These are phyloP conservation scores for Mimosa bimucronata DNA, from an alignment of 306 rosid species.

Conservation along the genomic window DNA sequence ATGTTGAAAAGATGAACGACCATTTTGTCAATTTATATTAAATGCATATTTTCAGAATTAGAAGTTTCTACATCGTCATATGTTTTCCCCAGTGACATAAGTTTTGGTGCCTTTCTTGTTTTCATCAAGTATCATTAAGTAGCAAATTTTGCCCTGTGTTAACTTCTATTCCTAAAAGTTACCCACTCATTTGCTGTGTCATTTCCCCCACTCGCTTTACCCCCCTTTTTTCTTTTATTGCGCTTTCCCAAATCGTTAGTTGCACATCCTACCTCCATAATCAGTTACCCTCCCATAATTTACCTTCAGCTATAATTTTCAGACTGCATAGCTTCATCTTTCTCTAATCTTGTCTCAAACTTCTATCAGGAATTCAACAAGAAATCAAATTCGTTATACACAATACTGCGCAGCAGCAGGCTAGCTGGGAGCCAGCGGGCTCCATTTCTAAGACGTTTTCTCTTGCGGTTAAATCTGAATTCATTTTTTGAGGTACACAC, in stretches of 20 bases:
- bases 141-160: not conserved
- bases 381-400: conserved; percentile 95
- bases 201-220: not conserved
- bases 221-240: not conserved
- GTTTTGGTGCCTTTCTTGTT: not conserved
- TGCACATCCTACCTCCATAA: not conserved
- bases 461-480: conserved; percentile 54
- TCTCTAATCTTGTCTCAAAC: conserved; percentile 25
- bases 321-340: not conserved
- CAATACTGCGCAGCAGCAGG: conserved; percentile 95
- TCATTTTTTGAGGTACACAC: conserved; percentile 17
- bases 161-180: not conserved
- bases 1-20: not conserved
- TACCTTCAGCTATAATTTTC: conserved; percentile 14
- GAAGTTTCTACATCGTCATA: not conserved
- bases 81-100: not conserved
- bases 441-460: conserved; percentile 91
- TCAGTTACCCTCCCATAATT: not conserved
- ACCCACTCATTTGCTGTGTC: not conserved
- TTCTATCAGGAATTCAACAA: conserved; percentile 83
- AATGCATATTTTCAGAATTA: not conserved
- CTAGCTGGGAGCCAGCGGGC: conserved; percentile 98
- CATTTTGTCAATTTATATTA: not conserved
- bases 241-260: not conserved
- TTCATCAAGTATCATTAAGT: not conserved